Evolutionary conservation across 116 monocot species (phyloP), one percentile per base, ranked within the genome.

Genomic region (Thalassia testudinum): DNA sequence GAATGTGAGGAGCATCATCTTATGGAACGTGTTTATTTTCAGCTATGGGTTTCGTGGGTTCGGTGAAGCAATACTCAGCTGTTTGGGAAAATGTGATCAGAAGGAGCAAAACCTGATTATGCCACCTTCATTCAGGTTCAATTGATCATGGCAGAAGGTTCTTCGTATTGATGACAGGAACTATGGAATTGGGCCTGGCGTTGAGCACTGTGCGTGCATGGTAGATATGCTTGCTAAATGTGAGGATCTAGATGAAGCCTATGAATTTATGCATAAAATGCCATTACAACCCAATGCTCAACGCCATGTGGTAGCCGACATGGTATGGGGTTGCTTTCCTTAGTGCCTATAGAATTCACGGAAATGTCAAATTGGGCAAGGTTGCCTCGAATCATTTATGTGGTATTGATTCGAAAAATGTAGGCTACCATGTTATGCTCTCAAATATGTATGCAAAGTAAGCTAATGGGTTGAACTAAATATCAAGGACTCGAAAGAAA

Each of bases 311-410:
- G n/a, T n/a, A n/a, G n/a, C n/a, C n/a, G n/a, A n/a, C n/a, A n/a
- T n/a, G n/a, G n/a, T n/a, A n/a, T n/a, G n/a, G 72, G 77, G 77
- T 72, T 43, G 77, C 72, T 48, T 67, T 77, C 30, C 72, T 77
- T 24, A 63, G 64, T 37, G 72, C 67, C 34, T 77, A 72, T 30
- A 77, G 72, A 54, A 65, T 72, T 24, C 37, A 77, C 57, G 77
- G 77, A 21, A 68, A 72, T 52, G 51, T 72, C 34, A 60, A 68
- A 43, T 42, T 77, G 10, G 77, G 77, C 18, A 51, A 15, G 51
- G 22, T 64, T 49, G 77, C 72, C 26, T 72, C 63, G 14, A 40
- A 43, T 14, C 13, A 37, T 19, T 29, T 77, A 25, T 68, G 59
- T 53, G 60, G 68, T 52, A 58, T 77, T 56, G 77, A 77, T 48